Conservation (phyloP, 768 basidiomycete species). For the Suillus cothurnatus region DNA sequence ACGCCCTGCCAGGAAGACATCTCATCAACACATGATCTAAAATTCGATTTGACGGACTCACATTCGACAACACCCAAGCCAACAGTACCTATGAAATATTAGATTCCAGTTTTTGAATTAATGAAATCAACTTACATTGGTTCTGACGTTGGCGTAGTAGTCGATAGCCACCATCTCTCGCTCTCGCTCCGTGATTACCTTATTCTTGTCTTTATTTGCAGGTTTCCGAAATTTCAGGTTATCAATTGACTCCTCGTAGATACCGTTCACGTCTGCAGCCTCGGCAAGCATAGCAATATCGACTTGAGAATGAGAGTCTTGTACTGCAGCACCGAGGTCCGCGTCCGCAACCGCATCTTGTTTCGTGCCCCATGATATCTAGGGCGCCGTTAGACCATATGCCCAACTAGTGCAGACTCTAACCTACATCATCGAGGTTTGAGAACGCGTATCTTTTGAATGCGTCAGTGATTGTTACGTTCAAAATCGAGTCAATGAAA, state of each 20-base stretch:
- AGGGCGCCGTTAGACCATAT: conserved; percentile 9
- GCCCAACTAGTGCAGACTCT: conserved; percentile 11
- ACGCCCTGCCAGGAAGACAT: conserved; percentile 52
- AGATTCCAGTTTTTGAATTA: not conserved
- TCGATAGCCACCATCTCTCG: conserved; percentile 77
- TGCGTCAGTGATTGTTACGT: conserved; percentile 28
- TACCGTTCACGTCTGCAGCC: conserved; percentile 77
- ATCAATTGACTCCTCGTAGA: conserved; percentile 82
- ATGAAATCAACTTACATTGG: conserved; percentile 56
- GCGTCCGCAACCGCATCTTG: conserved; percentile 72
- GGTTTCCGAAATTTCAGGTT: conserved; percentile 66
- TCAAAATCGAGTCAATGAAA: not conserved
- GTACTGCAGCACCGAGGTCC: conserved; percentile 83
- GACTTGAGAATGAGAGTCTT: conserved; percentile 79
- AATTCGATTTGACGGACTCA: conserved; percentile 33
- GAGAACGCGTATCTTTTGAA: conserved; percentile 75
- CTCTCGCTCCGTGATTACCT: conserved; percentile 50
- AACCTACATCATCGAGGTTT: conserved; percentile 76
- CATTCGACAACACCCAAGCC: conserved; percentile 85
- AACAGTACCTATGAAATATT: conserved; percentile 57
- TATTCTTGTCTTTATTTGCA: conserved; percentile 30
- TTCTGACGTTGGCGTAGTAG: conserved; percentile 87
- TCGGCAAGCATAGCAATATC: conserved; percentile 87
- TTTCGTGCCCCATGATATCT: conserved; percentile 98
- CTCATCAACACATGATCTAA: not conserved